A percentile compares a stretch with the other conserved stretches of the same genome.
Evolutionary conservation across 257 asterid genomes (phyloP).

Genomic region (Solanum sitiens): DNA sequence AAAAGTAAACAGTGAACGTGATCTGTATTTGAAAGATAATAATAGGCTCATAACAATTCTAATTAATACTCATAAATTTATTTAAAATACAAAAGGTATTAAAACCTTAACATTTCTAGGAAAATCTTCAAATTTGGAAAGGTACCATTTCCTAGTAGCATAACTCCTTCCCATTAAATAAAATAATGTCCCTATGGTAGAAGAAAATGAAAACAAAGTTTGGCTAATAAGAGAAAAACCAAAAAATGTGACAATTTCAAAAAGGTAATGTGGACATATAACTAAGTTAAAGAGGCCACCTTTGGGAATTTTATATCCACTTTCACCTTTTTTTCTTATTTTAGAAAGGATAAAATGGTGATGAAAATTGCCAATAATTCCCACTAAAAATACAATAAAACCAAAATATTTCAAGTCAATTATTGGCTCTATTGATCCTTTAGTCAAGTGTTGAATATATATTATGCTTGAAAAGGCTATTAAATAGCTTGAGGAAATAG

Average conservation of each 20-base stretch:
- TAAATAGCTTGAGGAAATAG: constrained; percentile 39
- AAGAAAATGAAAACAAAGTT: constrained; percentile 24
- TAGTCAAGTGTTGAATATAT: constrained; percentile 28
- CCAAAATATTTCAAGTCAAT: constrained; percentile 35
- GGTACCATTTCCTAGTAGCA: constrained; percentile 61
- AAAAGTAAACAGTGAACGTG: not conserved
- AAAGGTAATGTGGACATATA: constrained; percentile 56
- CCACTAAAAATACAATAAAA: constrained; percentile 21
- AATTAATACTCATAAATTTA: not conserved
- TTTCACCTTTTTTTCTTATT: constrained; percentile 35
- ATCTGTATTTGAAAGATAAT: not conserved
- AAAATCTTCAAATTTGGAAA: constrained; percentile 53
- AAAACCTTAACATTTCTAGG: constrained; percentile 41
- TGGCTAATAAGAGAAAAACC: constrained; percentile 53
- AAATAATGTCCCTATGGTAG: constrained; percentile 20
- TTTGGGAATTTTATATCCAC: constrained; percentile 39
- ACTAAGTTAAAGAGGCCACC: constrained; percentile 46
- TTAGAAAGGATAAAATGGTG: constrained; percentile 57
- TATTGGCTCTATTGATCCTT: constrained; percentile 25
- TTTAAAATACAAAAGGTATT: constrained; percentile 43
- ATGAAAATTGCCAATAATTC: constrained; percentile 49
- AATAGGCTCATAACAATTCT: not conserved
- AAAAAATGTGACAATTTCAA: constrained; percentile 41
- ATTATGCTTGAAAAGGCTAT: constrained; percentile 23
- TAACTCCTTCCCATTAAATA: constrained; percentile 56